Evolutionary conservation across 2,329 filamentous ascomycete species (phyloP).

Genomic region (Colletotrichum tofieldiae): DNA sequence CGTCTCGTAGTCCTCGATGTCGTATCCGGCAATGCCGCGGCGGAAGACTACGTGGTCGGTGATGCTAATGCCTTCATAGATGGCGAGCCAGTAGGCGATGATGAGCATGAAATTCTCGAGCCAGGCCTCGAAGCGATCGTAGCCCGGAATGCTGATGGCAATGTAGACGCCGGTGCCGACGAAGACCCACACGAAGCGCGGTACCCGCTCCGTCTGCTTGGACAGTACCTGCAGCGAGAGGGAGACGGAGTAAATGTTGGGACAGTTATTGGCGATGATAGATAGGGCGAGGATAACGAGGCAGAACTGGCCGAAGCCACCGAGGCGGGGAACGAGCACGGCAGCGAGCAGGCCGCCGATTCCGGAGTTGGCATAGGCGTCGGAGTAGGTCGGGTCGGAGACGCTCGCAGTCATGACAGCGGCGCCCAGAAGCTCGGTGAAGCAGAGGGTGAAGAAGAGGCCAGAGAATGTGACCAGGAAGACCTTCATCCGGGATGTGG

Average conservation of each 20-base stretch:
- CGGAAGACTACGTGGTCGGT: conserved; percentile 80
- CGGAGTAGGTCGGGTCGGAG: conserved; percentile 66
- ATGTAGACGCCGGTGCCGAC: conserved; percentile 75
- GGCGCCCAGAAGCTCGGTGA: conserved; percentile 81
- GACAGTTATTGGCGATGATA: conserved; percentile 80
- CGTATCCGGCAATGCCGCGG: conserved; percentile 73
- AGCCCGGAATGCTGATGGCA: conserved; percentile 79
- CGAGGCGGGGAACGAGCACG: conserved; percentile 75
- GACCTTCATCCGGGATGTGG: conserved; percentile 71
- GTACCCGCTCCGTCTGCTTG: conserved; percentile 71
- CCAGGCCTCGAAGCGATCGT: conserved; percentile 74
- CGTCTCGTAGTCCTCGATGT: conserved; percentile 71
- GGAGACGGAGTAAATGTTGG: conserved; percentile 80
- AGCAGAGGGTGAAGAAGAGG: conserved; percentile 79
- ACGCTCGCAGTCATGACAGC: conserved; percentile 75
- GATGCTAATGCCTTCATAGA: conserved; percentile 78
- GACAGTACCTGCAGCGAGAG: conserved; percentile 78
- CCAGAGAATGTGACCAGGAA: conserved; percentile 81
- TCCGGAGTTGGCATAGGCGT: conserved; percentile 57
- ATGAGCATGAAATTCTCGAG: conserved; percentile 81
- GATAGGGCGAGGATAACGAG: conserved; percentile 76
- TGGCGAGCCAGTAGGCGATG: conserved; percentile 82
- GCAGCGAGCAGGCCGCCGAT: conserved; percentile 79
- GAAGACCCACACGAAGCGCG: conserved; percentile 78
- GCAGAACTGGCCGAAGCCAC: conserved; percentile 81